phyloP scores from a whole-genome alignment of 148 eudicot species.

The Selenicereus undatus region DNA sequence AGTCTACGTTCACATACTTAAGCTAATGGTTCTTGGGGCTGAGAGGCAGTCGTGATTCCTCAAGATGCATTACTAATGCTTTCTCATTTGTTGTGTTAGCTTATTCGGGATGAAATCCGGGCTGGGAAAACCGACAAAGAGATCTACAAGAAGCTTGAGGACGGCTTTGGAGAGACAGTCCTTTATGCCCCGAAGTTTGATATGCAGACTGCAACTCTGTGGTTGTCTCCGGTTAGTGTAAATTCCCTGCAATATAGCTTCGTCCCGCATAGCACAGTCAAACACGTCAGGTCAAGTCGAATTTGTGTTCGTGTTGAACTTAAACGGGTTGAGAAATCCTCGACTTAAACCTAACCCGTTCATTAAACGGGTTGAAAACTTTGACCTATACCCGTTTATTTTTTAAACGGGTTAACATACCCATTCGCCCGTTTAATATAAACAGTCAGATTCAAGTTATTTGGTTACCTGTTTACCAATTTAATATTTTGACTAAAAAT shows the following conservation, averaged over 20 bases:
- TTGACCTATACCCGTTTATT: too few relatives aligned
- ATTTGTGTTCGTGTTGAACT: too few relatives aligned
- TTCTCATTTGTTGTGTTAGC: conserved; percentile 37
- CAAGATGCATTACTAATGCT: conserved; percentile 9
- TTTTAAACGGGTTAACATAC: too few relatives aligned
- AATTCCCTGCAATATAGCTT: neutral
- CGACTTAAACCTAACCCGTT: too few relatives aligned
- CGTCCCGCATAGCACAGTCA: too few relatives aligned
- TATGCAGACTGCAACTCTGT: conserved; percentile 87
- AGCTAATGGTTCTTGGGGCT: neutral
- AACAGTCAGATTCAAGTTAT: too few relatives aligned
- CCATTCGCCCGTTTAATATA: too few relatives aligned
- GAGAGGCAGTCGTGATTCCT: neutral
- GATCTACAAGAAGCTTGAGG: conserved; percentile 83
- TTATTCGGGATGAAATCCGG: conserved; percentile 90
- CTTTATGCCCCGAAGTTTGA: conserved; percentile 90
- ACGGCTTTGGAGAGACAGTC: conserved; percentile 84
- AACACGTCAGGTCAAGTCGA: too few relatives aligned
- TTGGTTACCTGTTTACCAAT: too few relatives aligned
- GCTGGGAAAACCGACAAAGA: conserved; percentile 88
- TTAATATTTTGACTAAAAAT: too few relatives aligned
- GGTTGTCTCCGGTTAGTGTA: conserved; percentile 85
- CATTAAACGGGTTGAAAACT: too few relatives aligned
- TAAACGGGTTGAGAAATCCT: too few relatives aligned
- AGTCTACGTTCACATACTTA: neutral